Conservation (phyloP, 2,329 filamentous ascomycete species). For the Beauveria caledonica region DNA sequence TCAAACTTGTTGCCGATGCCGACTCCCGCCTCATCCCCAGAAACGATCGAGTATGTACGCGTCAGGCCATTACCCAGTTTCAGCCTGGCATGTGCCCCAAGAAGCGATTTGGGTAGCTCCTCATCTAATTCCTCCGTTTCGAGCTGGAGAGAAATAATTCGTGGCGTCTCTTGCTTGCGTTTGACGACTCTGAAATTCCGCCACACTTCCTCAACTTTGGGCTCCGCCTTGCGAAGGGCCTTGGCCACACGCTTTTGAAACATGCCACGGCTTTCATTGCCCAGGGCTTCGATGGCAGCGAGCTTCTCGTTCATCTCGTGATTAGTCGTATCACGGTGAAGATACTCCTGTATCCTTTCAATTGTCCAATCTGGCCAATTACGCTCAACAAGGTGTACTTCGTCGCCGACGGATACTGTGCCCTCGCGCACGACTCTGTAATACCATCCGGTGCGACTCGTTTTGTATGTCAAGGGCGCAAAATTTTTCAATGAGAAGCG, state of each 20-base stretch:
- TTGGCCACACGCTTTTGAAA: slow-evolving; percentile 46
- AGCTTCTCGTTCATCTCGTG: slow-evolving; percentile 44
- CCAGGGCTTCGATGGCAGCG: slow-evolving; percentile 41
- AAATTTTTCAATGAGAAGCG: slow-evolving; percentile 57
- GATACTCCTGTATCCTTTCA: slow-evolving; percentile 52
- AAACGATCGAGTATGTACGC: slow-evolving; percentile 53
- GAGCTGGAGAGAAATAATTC: slow-evolving; percentile 44
- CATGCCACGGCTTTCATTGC: slow-evolving; percentile 36
- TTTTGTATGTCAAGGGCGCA: slow-evolving; percentile 47
- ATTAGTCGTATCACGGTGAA: slow-evolving; percentile 47
- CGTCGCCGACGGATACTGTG: slow-evolving; percentile 45
- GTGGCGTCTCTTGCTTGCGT: slow-evolving; percentile 42
- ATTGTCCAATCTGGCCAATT: slow-evolving; percentile 53
- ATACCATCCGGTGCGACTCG: slow-evolving; percentile 56
- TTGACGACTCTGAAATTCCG: slow-evolving; percentile 38
- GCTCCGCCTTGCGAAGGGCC: slow-evolving; percentile 24
- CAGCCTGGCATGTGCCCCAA: slow-evolving; percentile 48
- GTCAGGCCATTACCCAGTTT: slow-evolving; percentile 48
- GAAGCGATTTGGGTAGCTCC: slow-evolving; percentile 20
- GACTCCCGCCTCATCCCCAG: slow-evolving; percentile 14
- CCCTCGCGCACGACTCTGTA: slow-evolving; percentile 53
- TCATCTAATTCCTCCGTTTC: slow-evolving; percentile 31
- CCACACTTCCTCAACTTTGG: slow-evolving; percentile 30
- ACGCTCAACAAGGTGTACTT: slow-evolving; percentile 47
- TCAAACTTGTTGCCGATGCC: slow-evolving; percentile 40